phyloP scores from a whole-genome alignment of 192 early-diverging fungal species.

The Hyaloraphidium curvatum region DNA sequence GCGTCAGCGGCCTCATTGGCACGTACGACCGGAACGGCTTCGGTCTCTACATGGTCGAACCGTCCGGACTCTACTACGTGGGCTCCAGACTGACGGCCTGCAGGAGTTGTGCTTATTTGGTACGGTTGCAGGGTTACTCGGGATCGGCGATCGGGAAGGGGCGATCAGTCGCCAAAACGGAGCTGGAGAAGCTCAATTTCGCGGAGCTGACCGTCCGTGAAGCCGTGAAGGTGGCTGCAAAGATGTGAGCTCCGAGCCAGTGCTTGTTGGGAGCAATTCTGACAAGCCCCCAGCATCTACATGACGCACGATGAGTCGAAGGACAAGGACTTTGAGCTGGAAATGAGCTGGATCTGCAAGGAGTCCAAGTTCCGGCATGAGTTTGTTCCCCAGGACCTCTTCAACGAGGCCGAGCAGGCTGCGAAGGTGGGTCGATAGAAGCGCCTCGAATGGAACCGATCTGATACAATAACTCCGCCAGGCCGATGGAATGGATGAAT shows the following conservation, averaged over 20 bases:
- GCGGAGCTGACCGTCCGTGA: conserved; percentile 56
- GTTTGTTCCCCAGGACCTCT: conserved; percentile 73
- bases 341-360: conserved; percentile 85
- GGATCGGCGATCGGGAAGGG: conserved; percentile 93
- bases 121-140: conserved; percentile 57
- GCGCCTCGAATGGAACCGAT: too few species aligned
- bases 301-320: conserved; percentile 88
- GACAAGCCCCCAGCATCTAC: conserved; percentile 47
- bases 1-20: conserved; percentile 64
- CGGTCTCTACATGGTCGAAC: conserved; percentile 85
- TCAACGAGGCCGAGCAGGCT: conserved; percentile 59
- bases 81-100: background rate
- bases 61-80: conserved; percentile 88
- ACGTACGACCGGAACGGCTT: conserved; percentile 64
- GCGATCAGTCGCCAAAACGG: conserved; percentile 92
- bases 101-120: background rate
- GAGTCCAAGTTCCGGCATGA: conserved; percentile 59
- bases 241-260: too few species aligned
- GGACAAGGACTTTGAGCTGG: conserved; percentile 98
- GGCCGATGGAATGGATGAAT: too few species aligned
- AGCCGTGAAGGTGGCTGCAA: conserved; percentile 81
- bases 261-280: background rate
- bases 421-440: conserved; percentile 49
- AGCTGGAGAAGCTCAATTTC: conserved; percentile 90
- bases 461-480: too few species aligned